Conservation (phyloP, 208 protist species). For the Tetramitus jugosus region DNA sequence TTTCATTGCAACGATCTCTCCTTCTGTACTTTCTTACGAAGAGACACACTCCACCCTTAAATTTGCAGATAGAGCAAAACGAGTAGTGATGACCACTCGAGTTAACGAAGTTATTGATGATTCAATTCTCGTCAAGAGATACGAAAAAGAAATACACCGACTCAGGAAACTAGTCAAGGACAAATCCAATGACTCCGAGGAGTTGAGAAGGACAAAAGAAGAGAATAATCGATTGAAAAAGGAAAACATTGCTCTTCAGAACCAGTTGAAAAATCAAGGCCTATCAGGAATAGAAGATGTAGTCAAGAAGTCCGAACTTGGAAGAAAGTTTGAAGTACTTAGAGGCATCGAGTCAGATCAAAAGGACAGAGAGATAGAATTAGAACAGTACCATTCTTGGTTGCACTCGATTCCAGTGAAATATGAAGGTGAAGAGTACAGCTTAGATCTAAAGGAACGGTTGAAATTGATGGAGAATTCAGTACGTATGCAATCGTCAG, state of each 20-base stretch:
- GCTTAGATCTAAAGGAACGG: slow-evolving; percentile 7
- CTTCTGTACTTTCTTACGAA: slow-evolving; percentile 42
- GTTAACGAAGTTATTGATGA: slow-evolving; percentile 34
- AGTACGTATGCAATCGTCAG: background rate
- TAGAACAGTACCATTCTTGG: slow-evolving; percentile 4
- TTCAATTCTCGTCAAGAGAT: background rate
- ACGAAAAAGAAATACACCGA: slow-evolving; percentile 10
- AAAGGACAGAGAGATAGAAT: slow-evolving; percentile 6
- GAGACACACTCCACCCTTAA: slow-evolving; percentile 60
- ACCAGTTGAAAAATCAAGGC: background rate
- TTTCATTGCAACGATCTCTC: slow-evolving; percentile 57
- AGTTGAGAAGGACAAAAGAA: background rate
- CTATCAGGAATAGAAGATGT: background rate
- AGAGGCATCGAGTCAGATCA: background rate
- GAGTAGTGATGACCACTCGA: slow-evolving; percentile 36
- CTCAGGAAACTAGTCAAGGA: background rate
- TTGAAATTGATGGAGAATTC: slow-evolving; percentile 9
- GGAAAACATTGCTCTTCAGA: background rate
- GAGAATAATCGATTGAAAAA: background rate
- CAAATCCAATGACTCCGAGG: background rate
- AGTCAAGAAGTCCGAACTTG: background rate
- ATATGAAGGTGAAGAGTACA: slow-evolving; percentile 13
- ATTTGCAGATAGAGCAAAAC: slow-evolving; percentile 56
- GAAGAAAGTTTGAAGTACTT: background rate
- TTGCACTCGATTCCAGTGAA: slow-evolving; percentile 11